Evolutionary conservation across 805 yeast species (phyloP).

Genomic region (Pichia cephalocereana): DNA sequence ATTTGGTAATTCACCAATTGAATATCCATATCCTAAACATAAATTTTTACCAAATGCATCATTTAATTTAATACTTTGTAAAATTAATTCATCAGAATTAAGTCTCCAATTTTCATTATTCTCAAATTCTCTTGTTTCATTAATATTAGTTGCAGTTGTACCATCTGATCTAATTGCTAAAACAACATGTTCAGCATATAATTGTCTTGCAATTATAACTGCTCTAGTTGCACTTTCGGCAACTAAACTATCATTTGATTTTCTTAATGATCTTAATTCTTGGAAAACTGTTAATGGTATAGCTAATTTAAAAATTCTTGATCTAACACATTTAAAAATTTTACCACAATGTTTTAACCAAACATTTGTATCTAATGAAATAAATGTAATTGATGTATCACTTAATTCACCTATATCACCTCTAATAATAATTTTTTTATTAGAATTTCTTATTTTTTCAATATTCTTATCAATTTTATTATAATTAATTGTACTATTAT

Average conservation of each 20-base stretch:
- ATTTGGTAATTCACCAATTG: conserved; percentile 10
- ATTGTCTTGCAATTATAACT: conserved; percentile 62
- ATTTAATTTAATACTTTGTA: conserved; percentile 35
- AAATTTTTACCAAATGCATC: conserved; percentile 24
- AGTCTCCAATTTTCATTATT: conserved; percentile 65
- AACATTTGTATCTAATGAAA: conserved; percentile 67
- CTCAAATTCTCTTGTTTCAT: conserved; percentile 68
- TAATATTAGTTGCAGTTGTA: conserved; percentile 54
- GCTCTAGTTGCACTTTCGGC: conserved; percentile 78
- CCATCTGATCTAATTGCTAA: conserved; percentile 63
- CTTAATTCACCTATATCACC: conserved; percentile 51
- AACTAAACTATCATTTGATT: conserved; percentile 62
- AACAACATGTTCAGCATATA: conserved; percentile 46
- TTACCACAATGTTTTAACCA: conserved; percentile 79
- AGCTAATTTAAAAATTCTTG: conserved; percentile 47
- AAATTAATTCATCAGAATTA: conserved; percentile 61
- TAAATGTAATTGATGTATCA: conserved; percentile 47
- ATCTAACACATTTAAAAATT: conserved; percentile 57
- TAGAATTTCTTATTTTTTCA: too few relatives aligned
- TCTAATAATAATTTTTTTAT: conserved; percentile 7
- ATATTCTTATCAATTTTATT: not conserved
- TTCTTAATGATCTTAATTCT: conserved; percentile 61
- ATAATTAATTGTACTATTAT: not conserved
- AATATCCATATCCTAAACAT: conserved; percentile 18
- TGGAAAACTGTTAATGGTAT: conserved; percentile 73